Evolutionary conservation across 2,329 filamentous ascomycete genomes (phyloP).

Genomic region (Sarocladium oryzae): DNA sequence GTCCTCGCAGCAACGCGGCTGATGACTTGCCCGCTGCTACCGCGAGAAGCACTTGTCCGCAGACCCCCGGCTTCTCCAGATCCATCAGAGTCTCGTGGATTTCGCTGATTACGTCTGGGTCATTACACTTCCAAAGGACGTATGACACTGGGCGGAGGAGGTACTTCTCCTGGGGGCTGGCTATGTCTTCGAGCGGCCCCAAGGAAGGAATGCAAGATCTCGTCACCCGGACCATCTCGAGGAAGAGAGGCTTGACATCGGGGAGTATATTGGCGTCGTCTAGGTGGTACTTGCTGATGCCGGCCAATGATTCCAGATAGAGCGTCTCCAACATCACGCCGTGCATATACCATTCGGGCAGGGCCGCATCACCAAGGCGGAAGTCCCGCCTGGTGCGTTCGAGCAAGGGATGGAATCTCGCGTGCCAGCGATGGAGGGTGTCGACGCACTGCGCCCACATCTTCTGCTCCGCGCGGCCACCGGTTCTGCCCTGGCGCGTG

Average conservation of each 20-base stretch:
- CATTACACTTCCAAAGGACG: not conserved
- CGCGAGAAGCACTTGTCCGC: not conserved
- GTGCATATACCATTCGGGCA: not conserved
- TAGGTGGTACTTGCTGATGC: conserved; percentile 2
- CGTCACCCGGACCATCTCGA: not conserved
- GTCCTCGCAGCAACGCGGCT: not conserved
- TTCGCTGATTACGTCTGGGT: not conserved
- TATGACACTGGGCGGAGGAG: not conserved
- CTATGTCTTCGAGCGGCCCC: not conserved
- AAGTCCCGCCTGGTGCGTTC: not conserved
- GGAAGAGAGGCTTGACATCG: not conserved
- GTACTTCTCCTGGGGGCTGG: not conserved
- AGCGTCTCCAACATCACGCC: not conserved
- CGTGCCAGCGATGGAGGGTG: not conserved
- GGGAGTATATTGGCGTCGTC: not conserved
- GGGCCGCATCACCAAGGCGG: not conserved
- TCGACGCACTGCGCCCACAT: conserved; percentile 1
- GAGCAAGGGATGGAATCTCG: not conserved
- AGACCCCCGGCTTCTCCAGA: not conserved
- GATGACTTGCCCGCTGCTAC: not conserved
- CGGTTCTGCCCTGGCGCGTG: not conserved
- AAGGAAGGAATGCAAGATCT: not conserved
- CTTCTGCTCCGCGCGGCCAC: not conserved
- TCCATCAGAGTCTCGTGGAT: not conserved
- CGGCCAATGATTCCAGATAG: not conserved